Evolutionary conservation across 495 filamentous ascomycete species (phyloP), one percentile per base, ranked within the genome.

Genomic region (Daldinia caldariorum): DNA sequence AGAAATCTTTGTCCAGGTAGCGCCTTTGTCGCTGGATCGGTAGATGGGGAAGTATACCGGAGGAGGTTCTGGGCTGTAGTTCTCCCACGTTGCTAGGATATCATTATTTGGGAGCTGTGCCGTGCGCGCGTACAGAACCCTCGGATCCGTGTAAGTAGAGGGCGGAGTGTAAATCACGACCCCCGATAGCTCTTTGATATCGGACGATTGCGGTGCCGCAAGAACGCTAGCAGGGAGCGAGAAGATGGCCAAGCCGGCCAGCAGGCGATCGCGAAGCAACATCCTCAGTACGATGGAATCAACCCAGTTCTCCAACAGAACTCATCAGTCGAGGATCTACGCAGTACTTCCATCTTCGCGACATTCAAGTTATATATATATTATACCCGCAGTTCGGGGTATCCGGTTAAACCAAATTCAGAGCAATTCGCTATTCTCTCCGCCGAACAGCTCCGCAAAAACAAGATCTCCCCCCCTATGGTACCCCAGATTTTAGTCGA

Each of bases 41-140:
- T 87, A 92, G 71, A 92, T 85, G 47, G 89, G 89, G 72, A 90
- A 90, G 75, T 87, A 88, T 0, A 86, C 84, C 7, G 77, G 50
- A 2, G 86, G 86, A n/a, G 82, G 86, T 67, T 85, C 82, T 0
- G 83, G 84, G 5, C 79, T 83, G 73, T 89, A 89, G 74, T 88
- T 87, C 70, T 86, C 86, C 86, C 88, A 89, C 10, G 89, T 91
- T n/a, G 87, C 85, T n/a, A 89, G 77, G 13, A 89, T 74, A 18
- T 80, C 83, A 35, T 83, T 80, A 34, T 83, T 80, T 0, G 70
- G 61, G 4, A 88, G 80, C 68, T 86, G 80, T 26, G 82, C 79
- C 0, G 80, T 81, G 16, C 87, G 84, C 13, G 85, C 82, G 70
- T 89, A 88, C 0, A 87, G 80, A 7, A 83, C 80, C 34, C 79